These are phyloP conservation scores for Russula ochroleuca DNA, from an alignment of 768 basidiomycete species.

Conservation along the genomic window DNA sequence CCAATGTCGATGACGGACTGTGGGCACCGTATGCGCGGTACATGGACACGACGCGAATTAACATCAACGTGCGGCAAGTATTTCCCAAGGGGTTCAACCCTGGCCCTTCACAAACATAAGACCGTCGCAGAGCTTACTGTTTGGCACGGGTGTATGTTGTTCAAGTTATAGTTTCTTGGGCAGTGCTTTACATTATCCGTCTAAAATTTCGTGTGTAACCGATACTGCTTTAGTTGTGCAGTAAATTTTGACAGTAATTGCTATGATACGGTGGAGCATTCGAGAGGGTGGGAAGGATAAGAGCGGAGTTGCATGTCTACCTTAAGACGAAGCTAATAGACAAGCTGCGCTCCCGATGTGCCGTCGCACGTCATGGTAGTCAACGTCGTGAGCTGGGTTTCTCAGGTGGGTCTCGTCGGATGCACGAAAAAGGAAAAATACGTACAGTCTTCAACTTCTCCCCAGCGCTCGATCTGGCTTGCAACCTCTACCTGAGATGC, in stretches of 20 bases:
- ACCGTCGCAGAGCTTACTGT: not conserved
- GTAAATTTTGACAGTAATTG: not conserved
- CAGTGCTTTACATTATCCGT: not conserved
- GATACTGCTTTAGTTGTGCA: not conserved
- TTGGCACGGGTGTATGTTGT: not conserved
- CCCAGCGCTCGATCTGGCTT: constrained; percentile 96
- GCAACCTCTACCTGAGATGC: constrained; percentile 90
- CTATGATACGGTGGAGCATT: not conserved
- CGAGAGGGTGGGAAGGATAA: not conserved
- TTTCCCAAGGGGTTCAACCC: constrained; percentile 67
- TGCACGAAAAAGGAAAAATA: constrained; percentile 20
- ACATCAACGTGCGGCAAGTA: constrained; percentile 88
- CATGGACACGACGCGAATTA: constrained; percentile 68
- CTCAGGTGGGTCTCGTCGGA: not conserved
- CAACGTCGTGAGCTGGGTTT: constrained; percentile 88
- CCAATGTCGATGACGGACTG: constrained; percentile 32
- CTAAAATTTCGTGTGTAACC: not conserved
- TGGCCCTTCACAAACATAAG: constrained; percentile 4
- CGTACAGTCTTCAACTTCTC: constrained; percentile 99
- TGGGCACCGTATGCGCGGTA: constrained; percentile 67
- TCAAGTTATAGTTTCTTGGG: not conserved
- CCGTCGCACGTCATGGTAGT: constrained; percentile 87
- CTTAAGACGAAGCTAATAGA: constrained; percentile 33
- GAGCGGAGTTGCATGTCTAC: not conserved
- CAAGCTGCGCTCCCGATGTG: constrained; percentile 79